Conservation (phyloP, 495 filamentous ascomycete species). For the Immersiella caudata region DNA sequence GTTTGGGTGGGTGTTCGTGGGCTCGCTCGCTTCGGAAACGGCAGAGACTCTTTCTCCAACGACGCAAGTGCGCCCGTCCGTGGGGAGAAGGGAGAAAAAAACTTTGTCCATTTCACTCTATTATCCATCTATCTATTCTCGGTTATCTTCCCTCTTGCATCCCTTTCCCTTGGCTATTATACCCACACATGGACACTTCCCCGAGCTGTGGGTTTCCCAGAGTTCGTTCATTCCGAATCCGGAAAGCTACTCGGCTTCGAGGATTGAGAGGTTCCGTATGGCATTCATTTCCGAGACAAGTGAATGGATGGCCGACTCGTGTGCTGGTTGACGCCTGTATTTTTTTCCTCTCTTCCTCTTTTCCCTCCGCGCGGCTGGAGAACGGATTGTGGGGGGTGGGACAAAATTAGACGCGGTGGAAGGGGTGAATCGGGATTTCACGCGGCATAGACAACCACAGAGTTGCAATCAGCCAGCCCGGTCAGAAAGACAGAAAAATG, state of each 20-base stretch:
- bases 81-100: background rate
- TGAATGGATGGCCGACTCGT: too few relatives aligned
- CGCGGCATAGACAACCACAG: background rate
- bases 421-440: background rate
- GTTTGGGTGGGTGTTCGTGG: background rate
- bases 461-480: background rate
- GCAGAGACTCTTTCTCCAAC: background rate
- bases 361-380: background rate
- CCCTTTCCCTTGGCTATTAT: background rate
- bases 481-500: background rate
- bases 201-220: background rate
- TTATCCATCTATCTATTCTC: slow-evolving; percentile 18
- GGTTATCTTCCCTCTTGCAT: slow-evolving; percentile 16
- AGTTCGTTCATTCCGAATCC: background rate
- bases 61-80: slow-evolving; percentile 11
- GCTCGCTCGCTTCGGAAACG: slow-evolving; percentile 1
- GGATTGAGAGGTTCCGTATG: background rate
- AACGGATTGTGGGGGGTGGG: background rate
- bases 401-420: slow-evolving; percentile 11
- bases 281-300: background rate
- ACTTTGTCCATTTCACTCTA: background rate
- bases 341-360: background rate
- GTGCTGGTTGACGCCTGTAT: too few relatives aligned
- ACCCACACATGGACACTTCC: background rate
- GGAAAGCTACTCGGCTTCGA: slow-evolving; percentile 7